Percentiles rank a stretch among this genome's conserved stretches.
phyloP scores from a whole-genome alignment of 2,329 filamentous ascomycete genomes.

The Stemphylium lycopersici region DNA sequence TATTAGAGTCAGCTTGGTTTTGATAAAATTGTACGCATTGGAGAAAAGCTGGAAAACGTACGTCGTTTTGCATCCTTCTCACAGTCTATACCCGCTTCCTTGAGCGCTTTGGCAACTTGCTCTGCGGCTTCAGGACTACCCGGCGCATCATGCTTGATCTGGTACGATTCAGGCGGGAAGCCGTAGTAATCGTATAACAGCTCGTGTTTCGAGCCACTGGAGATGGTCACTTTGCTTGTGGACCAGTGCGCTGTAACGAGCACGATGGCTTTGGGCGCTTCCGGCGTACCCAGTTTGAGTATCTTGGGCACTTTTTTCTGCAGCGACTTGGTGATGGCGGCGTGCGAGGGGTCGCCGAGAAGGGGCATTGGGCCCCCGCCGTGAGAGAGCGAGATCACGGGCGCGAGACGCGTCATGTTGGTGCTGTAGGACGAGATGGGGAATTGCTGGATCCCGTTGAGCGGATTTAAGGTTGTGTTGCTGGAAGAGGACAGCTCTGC shows the following conservation, averaged over 20 bases:
- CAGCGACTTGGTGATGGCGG: constrained; percentile 59
- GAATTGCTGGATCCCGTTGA: constrained; percentile 35
- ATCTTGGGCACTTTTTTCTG: constrained; percentile 61
- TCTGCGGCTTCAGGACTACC: constrained; percentile 62
- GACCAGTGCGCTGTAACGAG: constrained; percentile 67
- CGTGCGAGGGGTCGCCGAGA: constrained; percentile 61
- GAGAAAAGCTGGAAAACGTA: constrained; percentile 26
- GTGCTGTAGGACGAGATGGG: constrained; percentile 26
- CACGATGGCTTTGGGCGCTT: constrained; percentile 60
- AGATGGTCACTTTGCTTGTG: constrained; percentile 58
- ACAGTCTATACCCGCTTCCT: constrained; percentile 53
- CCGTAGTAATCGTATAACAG: constrained; percentile 66
- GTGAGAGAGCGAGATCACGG: constrained; percentile 49
- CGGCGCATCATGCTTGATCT: constrained; percentile 62
- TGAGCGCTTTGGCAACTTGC: constrained; percentile 56
- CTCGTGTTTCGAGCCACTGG: constrained; percentile 54
- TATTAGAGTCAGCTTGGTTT: background rate
- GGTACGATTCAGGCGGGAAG: constrained; percentile 63
- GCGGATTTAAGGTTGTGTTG: constrained; percentile 35
- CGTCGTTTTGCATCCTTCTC: constrained; percentile 42
- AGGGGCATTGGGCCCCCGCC: constrained; percentile 63
- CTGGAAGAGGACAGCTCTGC: constrained; percentile 10
- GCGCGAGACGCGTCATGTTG: constrained; percentile 45
- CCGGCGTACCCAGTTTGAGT: constrained; percentile 59
- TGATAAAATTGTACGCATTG: too few species aligned